A percentile compares a stretch with the other conserved stretches of the same genome.
phyloP scores from a whole-genome alignment of 805 yeast genomes.

The Pichia eremophila region DNA sequence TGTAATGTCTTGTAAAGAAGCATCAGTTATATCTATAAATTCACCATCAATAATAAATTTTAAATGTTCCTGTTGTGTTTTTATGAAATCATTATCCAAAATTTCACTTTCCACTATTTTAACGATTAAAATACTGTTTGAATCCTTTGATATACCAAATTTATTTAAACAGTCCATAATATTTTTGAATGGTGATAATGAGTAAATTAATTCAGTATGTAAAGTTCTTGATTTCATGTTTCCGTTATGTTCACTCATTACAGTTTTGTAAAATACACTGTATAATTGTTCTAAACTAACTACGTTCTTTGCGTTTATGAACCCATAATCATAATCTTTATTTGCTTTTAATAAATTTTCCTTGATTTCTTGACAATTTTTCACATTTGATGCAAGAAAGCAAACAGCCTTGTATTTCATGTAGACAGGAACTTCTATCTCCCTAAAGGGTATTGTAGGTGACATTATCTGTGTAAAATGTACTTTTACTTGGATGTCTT shows the following conservation, averaged over 20 bases:
- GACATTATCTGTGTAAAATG: neutral
- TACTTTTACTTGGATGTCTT: no score
- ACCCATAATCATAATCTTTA: slow-evolving; percentile 47
- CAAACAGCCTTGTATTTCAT: slow-evolving; percentile 15
- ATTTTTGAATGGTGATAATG: slow-evolving; percentile 61
- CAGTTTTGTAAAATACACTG: slow-evolving; percentile 51
- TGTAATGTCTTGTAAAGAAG: slow-evolving; percentile 20
- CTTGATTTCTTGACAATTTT: slow-evolving; percentile 36
- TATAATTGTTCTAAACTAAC: slow-evolving; percentile 53
- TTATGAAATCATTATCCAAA: slow-evolving; percentile 3
- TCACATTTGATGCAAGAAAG: slow-evolving; percentile 36
- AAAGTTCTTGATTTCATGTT: slow-evolving; percentile 52
- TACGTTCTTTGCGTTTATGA: slow-evolving; percentile 51
- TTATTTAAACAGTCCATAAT: slow-evolving; percentile 60
- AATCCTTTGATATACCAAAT: slow-evolving; percentile 55
- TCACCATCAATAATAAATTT: slow-evolving; percentile 26
- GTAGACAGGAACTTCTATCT: slow-evolving; percentile 14
- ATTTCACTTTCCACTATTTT: slow-evolving; percentile 30
- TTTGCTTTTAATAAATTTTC: slow-evolving; percentile 36
- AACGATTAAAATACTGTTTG: slow-evolving; percentile 40
- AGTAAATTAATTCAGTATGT: slow-evolving; percentile 64
- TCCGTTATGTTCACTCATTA: slow-evolving; percentile 40
- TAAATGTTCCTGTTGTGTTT: slow-evolving; percentile 13
- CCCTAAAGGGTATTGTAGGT: slow-evolving; percentile 1
- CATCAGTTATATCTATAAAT: slow-evolving; percentile 26